Evolutionary conservation across 306 rosid genomes (phyloP).

Genomic region (Gastrolobium bilobum): DNA sequence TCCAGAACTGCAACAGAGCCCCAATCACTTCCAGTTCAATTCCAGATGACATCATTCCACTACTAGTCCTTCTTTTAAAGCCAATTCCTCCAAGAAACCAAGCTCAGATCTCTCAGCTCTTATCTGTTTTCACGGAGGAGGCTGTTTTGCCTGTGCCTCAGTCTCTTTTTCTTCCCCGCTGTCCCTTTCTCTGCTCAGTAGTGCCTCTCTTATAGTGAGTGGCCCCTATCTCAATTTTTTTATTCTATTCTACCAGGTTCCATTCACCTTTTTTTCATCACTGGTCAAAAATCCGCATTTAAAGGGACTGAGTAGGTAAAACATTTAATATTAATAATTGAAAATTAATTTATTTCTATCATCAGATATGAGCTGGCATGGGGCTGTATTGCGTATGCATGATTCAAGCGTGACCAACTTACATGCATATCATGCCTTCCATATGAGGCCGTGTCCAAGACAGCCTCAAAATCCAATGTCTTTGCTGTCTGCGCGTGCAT

Average conservation of each 20-base stretch:
- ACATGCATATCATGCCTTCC: conserved; percentile 18
- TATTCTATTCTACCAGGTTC: conserved; percentile 1
- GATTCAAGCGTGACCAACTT: conserved; percentile 4
- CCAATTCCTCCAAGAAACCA: conserved; percentile 34
- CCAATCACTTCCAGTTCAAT: conserved; percentile 70
- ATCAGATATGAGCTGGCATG: conserved; percentile 29
- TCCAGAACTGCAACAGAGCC: conserved; percentile 74
- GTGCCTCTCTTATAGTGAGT: conserved; percentile 40
- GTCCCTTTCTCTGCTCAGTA: neutral
- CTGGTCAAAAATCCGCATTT: conserved; percentile 57
- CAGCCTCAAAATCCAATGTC: neutral
- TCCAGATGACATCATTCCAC: conserved; percentile 87
- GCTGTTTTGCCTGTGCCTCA: conserved; percentile 29
- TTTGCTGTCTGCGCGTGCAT: neutral
- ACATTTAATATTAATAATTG: conserved; percentile 8
- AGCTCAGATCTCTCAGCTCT: conserved; percentile 5
- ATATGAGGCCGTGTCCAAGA: neutral
- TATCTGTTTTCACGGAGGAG: conserved; percentile 44
- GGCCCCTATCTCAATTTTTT: conserved; percentile 39
- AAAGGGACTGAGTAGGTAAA: conserved; percentile 47
- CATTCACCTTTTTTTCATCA: conserved; percentile 44
- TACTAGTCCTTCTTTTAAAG: conserved; percentile 48
- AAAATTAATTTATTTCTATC: neutral
- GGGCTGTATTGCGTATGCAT: conserved; percentile 28
- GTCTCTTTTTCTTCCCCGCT: neutral